Evolutionary conservation across 169 alveolate species (phyloP), one percentile per base, ranked within the genome.

Genomic region (Plasmodium cynomolgi): DNA sequence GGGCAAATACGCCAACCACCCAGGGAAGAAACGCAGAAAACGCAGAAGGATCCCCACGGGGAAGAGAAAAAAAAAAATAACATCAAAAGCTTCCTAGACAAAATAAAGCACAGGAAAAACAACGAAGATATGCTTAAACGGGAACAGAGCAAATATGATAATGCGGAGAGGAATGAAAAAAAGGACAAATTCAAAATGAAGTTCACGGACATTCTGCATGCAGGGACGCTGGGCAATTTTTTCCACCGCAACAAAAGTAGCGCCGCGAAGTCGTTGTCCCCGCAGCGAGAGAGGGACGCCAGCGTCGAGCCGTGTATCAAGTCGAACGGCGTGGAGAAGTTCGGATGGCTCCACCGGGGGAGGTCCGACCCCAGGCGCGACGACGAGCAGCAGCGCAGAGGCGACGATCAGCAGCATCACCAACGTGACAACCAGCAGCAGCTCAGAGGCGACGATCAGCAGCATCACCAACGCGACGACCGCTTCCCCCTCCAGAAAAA

Each of bases 11-110:
- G 0, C 39, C 62, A 75, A 17, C 56, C 56, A 34, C 26, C 11
- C 9, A 5, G 84, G 68, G 84, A 77, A 20, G 50, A 37, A 37
- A 37, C 34, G 13, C 34, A 77, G 44, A 77, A 31, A 9, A 2
- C n/a, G 37, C 37, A 75, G 41, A 74, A 37, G 83, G 82, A 62
- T 20, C 68, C 72, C 33, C 47, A 90, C 23, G 26, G 20, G 39
- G 94, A 90, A 80, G 94, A 90, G 50, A 90, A 90, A 74, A 90
- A 90, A 68, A 90, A 90, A 71, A 29, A 62, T 20, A 80, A 90
- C 54, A 81, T 90, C 41, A 79, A 90, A 90, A 80, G 20, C 34
- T 81, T 90, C 47, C 74, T 90, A 81, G 91, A 90, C 31, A 90
- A 90, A 90, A 90, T 90, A 71, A 90, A 90, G 44, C 77, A 56